phyloP scores from a whole-genome alignment of 2,329 filamentous ascomycete genomes.

The Fusarium sp. region DNA sequence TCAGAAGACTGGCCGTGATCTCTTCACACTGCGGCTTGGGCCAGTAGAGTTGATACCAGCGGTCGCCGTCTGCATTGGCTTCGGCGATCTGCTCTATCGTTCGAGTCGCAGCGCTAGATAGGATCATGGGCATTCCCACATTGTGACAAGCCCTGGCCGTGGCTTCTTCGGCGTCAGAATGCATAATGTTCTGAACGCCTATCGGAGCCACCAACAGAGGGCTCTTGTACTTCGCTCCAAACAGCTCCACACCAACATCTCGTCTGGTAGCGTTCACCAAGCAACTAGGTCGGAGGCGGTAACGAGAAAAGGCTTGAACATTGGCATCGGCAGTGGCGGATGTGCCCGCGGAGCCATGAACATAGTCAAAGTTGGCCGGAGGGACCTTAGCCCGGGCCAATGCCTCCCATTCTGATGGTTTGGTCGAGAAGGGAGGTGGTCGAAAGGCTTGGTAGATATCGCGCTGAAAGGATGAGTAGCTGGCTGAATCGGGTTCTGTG shows the following conservation, averaged over 20 bases:
- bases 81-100: slow-evolving; percentile 75
- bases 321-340: slow-evolving; percentile 71
- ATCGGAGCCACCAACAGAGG: slow-evolving; percentile 73
- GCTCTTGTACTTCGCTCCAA: slow-evolving; percentile 60
- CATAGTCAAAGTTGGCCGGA: slow-evolving; percentile 63
- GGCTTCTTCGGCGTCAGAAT: slow-evolving; percentile 73
- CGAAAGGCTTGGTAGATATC: slow-evolving; percentile 41
- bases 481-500: slow-evolving; percentile 28
- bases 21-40: slow-evolving; percentile 69
- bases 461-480: slow-evolving; percentile 37
- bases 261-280: slow-evolving; percentile 57
- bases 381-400: slow-evolving; percentile 33
- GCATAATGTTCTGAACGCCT: slow-evolving; percentile 76
- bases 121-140: slow-evolving; percentile 72
- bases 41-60: slow-evolving; percentile 83
- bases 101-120: slow-evolving; percentile 72
- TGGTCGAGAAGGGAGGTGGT: slow-evolving; percentile 35
- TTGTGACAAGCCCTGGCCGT: slow-evolving; percentile 71
- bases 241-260: slow-evolving; percentile 63
- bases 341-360: slow-evolving; percentile 72
- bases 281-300: slow-evolving; percentile 65
- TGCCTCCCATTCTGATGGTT: slow-evolving; percentile 35
- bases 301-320: slow-evolving; percentile 65
- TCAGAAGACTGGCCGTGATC: slow-evolving; percentile 72
- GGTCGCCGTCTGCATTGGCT: slow-evolving; percentile 66